These are phyloP conservation scores for Puccinia brachypodii DNA, from an alignment of 1,284 basidiomycete species.

Conservation along the genomic window DNA sequence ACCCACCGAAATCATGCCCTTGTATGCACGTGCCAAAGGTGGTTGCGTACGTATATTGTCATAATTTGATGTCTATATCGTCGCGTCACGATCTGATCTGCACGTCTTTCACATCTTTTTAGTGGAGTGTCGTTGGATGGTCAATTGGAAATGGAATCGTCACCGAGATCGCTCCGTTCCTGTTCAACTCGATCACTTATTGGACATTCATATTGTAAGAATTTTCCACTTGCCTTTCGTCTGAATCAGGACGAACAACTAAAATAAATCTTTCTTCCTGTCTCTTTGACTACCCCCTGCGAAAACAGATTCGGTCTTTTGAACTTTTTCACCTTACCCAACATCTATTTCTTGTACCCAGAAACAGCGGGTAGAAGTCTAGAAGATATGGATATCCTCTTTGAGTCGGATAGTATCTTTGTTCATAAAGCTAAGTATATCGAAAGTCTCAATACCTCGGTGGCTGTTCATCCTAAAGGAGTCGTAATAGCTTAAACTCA, in stretches of 20 bases:
- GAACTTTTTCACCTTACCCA: slow-evolving; percentile 45
- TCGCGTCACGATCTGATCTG: neutral
- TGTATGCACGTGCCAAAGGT: slow-evolving; percentile 44
- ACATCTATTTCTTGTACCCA: slow-evolving; percentile 54
- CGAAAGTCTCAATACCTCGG: neutral
- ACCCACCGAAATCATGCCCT: slow-evolving; percentile 48
- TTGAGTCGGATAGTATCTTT: slow-evolving; percentile 64
- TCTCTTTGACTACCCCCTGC: neutral
- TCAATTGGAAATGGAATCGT: slow-evolving; percentile 45
- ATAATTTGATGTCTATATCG: neutral
- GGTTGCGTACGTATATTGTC: slow-evolving; percentile 16
- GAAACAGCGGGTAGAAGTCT: slow-evolving; percentile 72
- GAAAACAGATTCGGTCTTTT: slow-evolving; percentile 42
- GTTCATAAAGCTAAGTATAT: slow-evolving; percentile 26
- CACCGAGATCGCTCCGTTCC: slow-evolving; percentile 41
- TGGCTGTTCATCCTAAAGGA: neutral
- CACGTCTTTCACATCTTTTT: neutral
- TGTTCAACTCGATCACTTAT: slow-evolving; percentile 47
- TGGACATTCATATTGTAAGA: slow-evolving; percentile 48
- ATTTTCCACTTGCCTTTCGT: too few species aligned
- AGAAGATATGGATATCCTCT: slow-evolving; percentile 78
- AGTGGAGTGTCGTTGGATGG: slow-evolving; percentile 49
- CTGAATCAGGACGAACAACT: neutral
- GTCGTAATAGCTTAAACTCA: neutral
- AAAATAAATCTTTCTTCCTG: too few species aligned